These are phyloP conservation scores for Trifolium pratense DNA, from an alignment of 306 rosid genomes.

Conservation along the genomic window DNA sequence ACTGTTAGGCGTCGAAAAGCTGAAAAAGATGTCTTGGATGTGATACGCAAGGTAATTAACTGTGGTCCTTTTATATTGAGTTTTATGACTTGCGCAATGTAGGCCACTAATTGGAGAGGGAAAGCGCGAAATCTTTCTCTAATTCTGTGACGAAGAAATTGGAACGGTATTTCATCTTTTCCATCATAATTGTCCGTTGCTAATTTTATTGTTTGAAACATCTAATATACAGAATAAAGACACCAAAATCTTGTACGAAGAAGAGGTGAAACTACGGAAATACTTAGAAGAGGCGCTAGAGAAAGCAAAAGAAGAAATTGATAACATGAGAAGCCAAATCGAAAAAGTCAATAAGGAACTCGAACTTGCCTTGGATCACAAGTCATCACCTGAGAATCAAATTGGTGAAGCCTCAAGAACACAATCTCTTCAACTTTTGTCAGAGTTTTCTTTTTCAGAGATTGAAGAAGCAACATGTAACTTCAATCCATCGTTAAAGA, in stretches of 20 bases:
- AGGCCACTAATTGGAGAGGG: too few species aligned
- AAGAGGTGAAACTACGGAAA: slow-evolving; percentile 69
- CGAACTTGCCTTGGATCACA: slow-evolving; percentile 55
- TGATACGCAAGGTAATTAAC: slow-evolving; percentile 70
- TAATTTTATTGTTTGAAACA: slow-evolving; percentile 3
- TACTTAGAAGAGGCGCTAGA: slow-evolving; percentile 62
- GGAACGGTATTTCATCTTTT: background rate
- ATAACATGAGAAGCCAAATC: slow-evolving; percentile 50
- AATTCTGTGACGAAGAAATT: background rate
- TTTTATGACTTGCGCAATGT: background rate
- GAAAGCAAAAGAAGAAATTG: slow-evolving; percentile 56
- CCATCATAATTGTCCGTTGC: background rate
- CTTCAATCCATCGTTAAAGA: slow-evolving; percentile 64
- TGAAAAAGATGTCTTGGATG: slow-evolving; percentile 70
- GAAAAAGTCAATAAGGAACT: slow-evolving; percentile 61
- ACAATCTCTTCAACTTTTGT: slow-evolving; percentile 52
- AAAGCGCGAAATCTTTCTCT: too few species aligned
- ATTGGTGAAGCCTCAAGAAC: slow-evolving; percentile 51
- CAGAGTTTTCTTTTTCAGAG: slow-evolving; percentile 69
- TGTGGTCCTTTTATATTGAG: background rate
- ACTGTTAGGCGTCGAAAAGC: slow-evolving; percentile 64
- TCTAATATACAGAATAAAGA: slow-evolving; percentile 59
- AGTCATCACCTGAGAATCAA: background rate
- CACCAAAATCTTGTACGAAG: slow-evolving; percentile 50
- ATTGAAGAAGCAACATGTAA: slow-evolving; percentile 69